Evolutionary conservation across 768 basidiomycete genomes (phyloP), one percentile per base, ranked within the genome.

Genomic region (Pleurotus cornucopiae): DNA sequence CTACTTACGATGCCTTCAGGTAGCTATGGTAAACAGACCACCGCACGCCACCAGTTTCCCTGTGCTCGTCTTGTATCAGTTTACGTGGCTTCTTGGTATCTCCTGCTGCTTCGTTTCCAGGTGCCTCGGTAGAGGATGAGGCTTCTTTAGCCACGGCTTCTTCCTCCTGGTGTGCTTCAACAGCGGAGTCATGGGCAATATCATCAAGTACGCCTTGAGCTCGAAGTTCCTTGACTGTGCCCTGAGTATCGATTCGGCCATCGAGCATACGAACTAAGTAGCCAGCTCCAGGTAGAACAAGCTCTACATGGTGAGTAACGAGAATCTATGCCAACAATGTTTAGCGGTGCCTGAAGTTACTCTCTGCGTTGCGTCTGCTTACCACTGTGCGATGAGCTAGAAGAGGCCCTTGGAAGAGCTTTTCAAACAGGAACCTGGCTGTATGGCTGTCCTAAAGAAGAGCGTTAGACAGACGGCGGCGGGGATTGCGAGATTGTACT

Each of bases 281-380:
- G 61, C 85, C 64, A 0, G 88, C 81, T 0, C 83, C 85, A 0
- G 90, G 86, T 5, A 91, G 79, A 14, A 93, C 85, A 1, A 94
- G 79, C 49, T 92, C 88, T 23, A 93, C 85, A 63, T 93, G 91
- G 59, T 94, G 91, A 0, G 90, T 91, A 37, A 94, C 90, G 3
- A 88, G 74, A 40, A 87, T 72, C 85, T 85, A 57, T 14, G 37
- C 9, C 1, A 25, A 48, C 60, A 34, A 38, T 23, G 49, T 2
- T 7, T 47, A 23, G n/a, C 25, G n/a, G 13, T 1, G 37, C 12
- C 34, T 43, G 2, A 9, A 41, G 0, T 30, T 26, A 14, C 30
- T 7, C 21, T 30, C 49, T 11, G 21, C 6, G 46, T 16, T 23
- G 26, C 0, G 6, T 1, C 30, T 9, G 69, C 74, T 37, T 63